phyloP scores from a whole-genome alignment of 1,139 yeast genomes.

The Lodderomyces theae region DNA sequence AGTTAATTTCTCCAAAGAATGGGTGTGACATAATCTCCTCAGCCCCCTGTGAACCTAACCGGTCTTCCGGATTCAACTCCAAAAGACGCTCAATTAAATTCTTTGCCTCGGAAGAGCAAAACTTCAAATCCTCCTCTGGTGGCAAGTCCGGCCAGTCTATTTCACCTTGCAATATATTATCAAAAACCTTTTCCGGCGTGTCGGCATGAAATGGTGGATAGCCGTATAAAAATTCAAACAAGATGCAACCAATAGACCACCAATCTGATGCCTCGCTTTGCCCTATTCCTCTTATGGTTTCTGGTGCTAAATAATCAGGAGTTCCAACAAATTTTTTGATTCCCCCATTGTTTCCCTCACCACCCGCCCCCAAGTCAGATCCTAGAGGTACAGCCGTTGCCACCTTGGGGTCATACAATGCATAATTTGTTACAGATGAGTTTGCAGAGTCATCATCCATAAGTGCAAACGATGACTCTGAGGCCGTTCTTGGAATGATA shows the following conservation, averaged over 20 bases:
- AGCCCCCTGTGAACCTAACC: slow-evolving; percentile 78
- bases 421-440: slow-evolving; percentile 42
- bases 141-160: slow-evolving; percentile 82
- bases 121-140: slow-evolving; percentile 53
- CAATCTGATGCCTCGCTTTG: slow-evolving; percentile 91
- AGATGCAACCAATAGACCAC: slow-evolving; percentile 98
- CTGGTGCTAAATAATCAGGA: slow-evolving; percentile 97
- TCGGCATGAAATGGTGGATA: slow-evolving; percentile 92
- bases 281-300: slow-evolving; percentile 80
- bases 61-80: slow-evolving; percentile 55
- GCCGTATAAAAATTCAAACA: slow-evolving; percentile 89
- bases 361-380: not conserved
- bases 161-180: slow-evolving; percentile 67
- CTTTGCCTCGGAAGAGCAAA: slow-evolving; percentile 66
- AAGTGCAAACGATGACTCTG: slow-evolving; percentile 56
- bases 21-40: slow-evolving; percentile 76
- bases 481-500: slow-evolving; percentile 44
- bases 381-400: slow-evolving; percentile 48
- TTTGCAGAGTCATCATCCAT: slow-evolving; percentile 43
- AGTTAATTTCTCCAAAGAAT: slow-evolving; percentile 67
- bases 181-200: slow-evolving; percentile 78
- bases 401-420: slow-evolving; percentile 65
- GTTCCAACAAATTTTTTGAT: slow-evolving; percentile 80
- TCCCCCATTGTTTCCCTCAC: slow-evolving; percentile 27
- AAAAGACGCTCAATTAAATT: slow-evolving; percentile 68